Percentiles rank a stretch among this genome's conserved stretches.
Conservation (phyloP, 192 early-diverging fungal species). For the Glomus cerebriforme region DNA sequence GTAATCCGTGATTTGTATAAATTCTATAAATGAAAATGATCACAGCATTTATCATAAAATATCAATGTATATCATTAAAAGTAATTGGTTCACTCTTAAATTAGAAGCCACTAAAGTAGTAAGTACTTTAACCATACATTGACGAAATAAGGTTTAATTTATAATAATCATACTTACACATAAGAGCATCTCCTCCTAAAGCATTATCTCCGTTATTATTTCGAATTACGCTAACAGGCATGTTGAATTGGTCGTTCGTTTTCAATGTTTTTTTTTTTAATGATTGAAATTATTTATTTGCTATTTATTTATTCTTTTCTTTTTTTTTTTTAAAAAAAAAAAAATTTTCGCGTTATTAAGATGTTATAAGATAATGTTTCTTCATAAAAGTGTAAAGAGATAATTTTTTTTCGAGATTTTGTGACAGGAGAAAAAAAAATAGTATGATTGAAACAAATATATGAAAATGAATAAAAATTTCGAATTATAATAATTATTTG, state of each 20-base stretch:
- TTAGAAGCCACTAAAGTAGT: not conserved
- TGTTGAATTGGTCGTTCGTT: not conserved
- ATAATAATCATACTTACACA: conserved; percentile 19
- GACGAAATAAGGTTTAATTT: not conserved
- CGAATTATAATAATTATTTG: not conserved
- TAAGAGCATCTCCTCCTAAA: conserved; percentile 18
- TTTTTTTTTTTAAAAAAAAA: not conserved
- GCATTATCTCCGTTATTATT: not conserved
- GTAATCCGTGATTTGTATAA: too few species aligned
- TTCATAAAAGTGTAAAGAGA: too few species aligned
- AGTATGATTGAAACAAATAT: too few species aligned
- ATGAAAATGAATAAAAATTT: not conserved
- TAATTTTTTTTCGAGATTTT: too few species aligned
- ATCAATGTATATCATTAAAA: not conserved
- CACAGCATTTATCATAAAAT: not conserved
- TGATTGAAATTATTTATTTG: not conserved
- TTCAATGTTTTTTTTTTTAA: not conserved
- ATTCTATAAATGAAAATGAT: not conserved
- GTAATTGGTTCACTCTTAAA: not conserved
- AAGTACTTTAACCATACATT: not conserved
- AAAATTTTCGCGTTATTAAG: not conserved
- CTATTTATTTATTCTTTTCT: not conserved
- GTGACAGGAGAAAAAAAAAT: too few species aligned
- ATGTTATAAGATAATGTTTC: too few species aligned
- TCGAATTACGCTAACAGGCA: not conserved